Evolutionary conservation across 345 rosid genomes (phyloP), one percentile per base, ranked within the genome.

Genomic region (Sisymbrium irio): DNA sequence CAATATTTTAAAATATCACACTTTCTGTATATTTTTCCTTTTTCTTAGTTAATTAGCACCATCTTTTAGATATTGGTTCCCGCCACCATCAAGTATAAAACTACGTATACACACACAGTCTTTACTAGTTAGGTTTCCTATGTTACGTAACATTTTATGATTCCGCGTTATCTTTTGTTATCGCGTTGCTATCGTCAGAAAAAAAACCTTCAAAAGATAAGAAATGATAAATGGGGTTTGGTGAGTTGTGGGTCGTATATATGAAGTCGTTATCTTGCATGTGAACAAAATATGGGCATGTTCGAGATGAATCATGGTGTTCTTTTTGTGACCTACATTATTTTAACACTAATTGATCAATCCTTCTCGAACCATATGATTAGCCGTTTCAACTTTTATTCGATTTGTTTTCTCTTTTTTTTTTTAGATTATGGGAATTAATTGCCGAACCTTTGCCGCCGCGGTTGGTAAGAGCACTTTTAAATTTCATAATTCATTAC

Each of bases 201-300:
- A 65, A 58, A 65, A 25, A 62, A 37, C 47, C 9, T 58, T 14
- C 11, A 18, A 40, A 49, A 9, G 30, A 65, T 15, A 42, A 22
- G 36, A 57, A 58, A 67, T 57, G n/a, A 50, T 18, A 56, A 30
- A 67, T 41, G 69, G 40, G 42, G 65, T 55, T 61, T 69, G 75
- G 78, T 67, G 78, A 50, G 74, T 75, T 67, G 68, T 75, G 78
- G 74, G 78, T 75, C 57, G 67, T 61, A 67, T 59, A 30, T 5
- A 39, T 39, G 56, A 69, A 67, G 73, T 75, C 74, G 35, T 69
- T 62, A 44, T 62, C 65, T 32, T 62, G 65, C 79, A 69, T 76
- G 71, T 69, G 75, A 76, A 55, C 71, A 76, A 76, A 62, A 62
- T 62, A 62, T 69, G 75, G 79, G 32, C 79, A 76, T 55, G 75